Percentiles rank a stretch among this genome's conserved stretches.
Evolutionary conservation across 768 basidiomycete species (phyloP).

Genomic region (Hygrocybe coccinea): DNA sequence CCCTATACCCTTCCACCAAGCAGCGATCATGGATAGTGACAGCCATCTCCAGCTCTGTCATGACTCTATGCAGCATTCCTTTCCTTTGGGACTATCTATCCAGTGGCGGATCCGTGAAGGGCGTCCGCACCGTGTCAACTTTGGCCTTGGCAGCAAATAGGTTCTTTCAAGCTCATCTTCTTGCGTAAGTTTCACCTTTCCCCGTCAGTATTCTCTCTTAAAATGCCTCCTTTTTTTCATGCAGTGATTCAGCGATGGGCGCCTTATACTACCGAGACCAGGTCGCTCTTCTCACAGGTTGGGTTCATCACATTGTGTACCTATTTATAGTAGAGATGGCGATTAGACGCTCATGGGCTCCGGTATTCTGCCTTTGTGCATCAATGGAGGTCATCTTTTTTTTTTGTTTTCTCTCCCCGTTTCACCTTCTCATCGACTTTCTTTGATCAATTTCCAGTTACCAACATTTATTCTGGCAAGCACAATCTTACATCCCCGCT

Average conservation of each 20-base stretch:
- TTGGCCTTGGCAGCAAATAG: conserved; percentile 25
- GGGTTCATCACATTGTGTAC: conserved; percentile 48
- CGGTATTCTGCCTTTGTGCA: conserved; percentile 41
- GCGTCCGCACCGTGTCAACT: conserved; percentile 17
- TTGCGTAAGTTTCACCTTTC: conserved; percentile 26
- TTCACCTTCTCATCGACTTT: not conserved
- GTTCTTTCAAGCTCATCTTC: conserved; percentile 47
- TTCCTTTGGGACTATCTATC: conserved; percentile 29
- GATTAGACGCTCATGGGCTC: conserved; percentile 31
- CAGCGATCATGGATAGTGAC: conserved; percentile 49
- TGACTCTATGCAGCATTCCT: conserved; percentile 41
- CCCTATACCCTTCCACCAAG: conserved; percentile 31
- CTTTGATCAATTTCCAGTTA: conserved; percentile 26
- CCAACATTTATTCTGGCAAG: conserved; percentile 52
- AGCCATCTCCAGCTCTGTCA: conserved; percentile 34
- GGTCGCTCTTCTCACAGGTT: conserved; percentile 49
- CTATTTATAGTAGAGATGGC: conserved; percentile 38
- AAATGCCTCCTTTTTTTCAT: conserved; percentile 6
- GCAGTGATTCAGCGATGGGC: conserved; percentile 45
- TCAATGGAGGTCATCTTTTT: conserved; percentile 42
- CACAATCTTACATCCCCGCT: conserved; percentile 38
- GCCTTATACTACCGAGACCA: conserved; percentile 42
- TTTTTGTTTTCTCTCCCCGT: conserved; percentile 5
- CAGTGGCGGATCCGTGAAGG: conserved; percentile 24
- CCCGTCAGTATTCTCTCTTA: conserved; percentile 9